Evolutionary conservation across 73 alveolate species (phyloP), one percentile per base, ranked within the genome.

Genomic region (Stentor roeselii): DNA sequence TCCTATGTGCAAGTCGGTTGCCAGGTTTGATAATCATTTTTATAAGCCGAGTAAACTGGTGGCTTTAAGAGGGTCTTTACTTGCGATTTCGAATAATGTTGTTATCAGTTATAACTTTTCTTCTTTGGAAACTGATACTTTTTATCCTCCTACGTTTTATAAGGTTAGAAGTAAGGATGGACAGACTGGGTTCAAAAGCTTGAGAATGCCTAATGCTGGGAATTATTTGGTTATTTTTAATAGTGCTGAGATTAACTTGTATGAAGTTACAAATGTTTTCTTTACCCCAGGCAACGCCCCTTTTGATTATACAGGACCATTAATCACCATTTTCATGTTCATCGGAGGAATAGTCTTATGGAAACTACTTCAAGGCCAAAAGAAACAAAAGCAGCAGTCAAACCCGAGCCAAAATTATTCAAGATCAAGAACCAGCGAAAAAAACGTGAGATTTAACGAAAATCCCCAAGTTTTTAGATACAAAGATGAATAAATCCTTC

Each of bases 11-110:
- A 67, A 67, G 34, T 21, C 80, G 21, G 37, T 67, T 67, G 80
- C 50, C 11, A 67, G 80, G 34, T 21, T 67, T 14, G 74, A 21
- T 21, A 67, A 67, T 30, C 11, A 67, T n/a, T 40, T 11, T 67
- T 36, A 40, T 27, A 32, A 32, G 0, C 1, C 42, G 1, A 67
- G 27, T 21, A 67, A 67, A 67, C 37, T 67, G 21, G 80, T 34
- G 1, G 37, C 27, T 67, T 1, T 67, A 67, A 67, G 37, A 67
- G 80, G 80, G 34, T 67, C 80, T 21, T 67, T 67, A 67, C 34
- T 67, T 14, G 80, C 41, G 0, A 11, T 21, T 21, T 15, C 42
- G 21, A 40, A 67, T 27, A 40, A 32, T 32, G 41, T 67, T 67
- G 11, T 67, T 14, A 30, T 27, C 11, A 2, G 0, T 2, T 67